Base-by-base conservation (phyloP, 2,329 filamentous ascomycete genomes). In the Epichloe aotearoae region DNA sequence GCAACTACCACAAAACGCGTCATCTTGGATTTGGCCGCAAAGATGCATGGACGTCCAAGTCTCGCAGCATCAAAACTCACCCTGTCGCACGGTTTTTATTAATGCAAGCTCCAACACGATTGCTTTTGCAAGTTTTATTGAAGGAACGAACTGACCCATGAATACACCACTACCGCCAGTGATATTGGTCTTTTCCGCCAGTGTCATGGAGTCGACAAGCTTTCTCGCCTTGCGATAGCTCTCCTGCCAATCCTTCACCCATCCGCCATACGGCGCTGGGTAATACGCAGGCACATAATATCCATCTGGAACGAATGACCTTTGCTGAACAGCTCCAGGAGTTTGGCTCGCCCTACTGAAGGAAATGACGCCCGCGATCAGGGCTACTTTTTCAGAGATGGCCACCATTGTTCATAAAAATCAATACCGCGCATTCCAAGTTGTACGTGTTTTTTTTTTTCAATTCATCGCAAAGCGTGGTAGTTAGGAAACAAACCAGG, bases 101-200 rank as follows among this genome's bases (percentile, higher is more conserved):
- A 37, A 3, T 34, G 15, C 15, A 33, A 33, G 12, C 15, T 12
- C 26, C 23, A 17, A 33, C 40, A 23, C 10, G 8, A 41, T 48
- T 17, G 17, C 30, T 49, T n/a, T 8, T 39, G 15, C 11, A 39
- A 17, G 19, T 17, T 4, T 6, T 4, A 15, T 8, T 3, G 5
- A 3, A 41, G 8, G 19, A 40, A 15, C 36, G 33, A 30, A 37
- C 60, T 56, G 61, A 71, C 77, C 84, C 85, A 88, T 89, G 55
- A 74, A 83, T 41, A 83, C 74, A 1, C 85, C 85, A 1, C 77
- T 83, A 3, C 86, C 86, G 1, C 78, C 77, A 0, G 84, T 88
- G 48, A 89, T 74, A 61, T 89, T 90, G 3, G 84, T 82, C 68
- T 90, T 91, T 63, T 90, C 86, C 2, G 84, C 85, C 51, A 91